Evolutionary conservation across 2,329 filamentous ascomycete genomes (phyloP).

Genomic region (Aaosphaeria pasadenensis): DNA sequence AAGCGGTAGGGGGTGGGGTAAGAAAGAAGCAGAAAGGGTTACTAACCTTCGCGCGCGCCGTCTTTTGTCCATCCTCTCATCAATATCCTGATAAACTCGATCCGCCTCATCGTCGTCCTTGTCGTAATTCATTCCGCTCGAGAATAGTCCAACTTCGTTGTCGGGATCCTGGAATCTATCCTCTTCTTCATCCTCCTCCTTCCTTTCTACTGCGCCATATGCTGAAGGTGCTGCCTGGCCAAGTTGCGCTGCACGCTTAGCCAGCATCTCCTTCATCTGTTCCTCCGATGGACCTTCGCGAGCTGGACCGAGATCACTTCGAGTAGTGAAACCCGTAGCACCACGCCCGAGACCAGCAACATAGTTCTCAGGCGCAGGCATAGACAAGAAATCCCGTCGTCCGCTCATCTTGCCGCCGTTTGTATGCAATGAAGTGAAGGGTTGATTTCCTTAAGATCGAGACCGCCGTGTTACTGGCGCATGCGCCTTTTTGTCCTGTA

Average conservation of each 20-base stretch:
- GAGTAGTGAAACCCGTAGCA: constrained; percentile 95
- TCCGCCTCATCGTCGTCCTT: constrained; percentile 98
- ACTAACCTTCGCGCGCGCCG: constrained; percentile 84
- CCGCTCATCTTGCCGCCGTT: constrained; percentile 51
- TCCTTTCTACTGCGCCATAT: constrained; percentile 67
- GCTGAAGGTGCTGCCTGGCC: constrained; percentile 68
- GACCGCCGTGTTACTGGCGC: too few relatives aligned
- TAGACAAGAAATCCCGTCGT: constrained; percentile 82
- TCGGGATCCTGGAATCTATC: constrained; percentile 93
- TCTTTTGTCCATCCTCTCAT: constrained; percentile 93
- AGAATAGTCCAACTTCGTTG: constrained; percentile 93
- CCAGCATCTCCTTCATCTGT: constrained; percentile 96
- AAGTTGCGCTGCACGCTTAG: constrained; percentile 84
- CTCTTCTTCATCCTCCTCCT: constrained; percentile 71
- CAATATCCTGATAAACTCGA: constrained; percentile 89
- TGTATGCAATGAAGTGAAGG: too few relatives aligned
- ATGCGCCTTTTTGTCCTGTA: too few relatives aligned
- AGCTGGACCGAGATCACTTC: constrained; percentile 92
- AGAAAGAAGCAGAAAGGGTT: constrained; percentile 17
- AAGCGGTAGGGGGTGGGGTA: constrained; percentile 20
- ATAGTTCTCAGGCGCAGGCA: constrained; percentile 63
- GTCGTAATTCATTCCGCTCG: constrained; percentile 85
- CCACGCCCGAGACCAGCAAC: constrained; percentile 96
- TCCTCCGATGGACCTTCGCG: constrained; percentile 95
- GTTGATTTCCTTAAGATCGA: too few relatives aligned